Base-by-base conservation (phyloP, 2,329 filamentous ascomycete species). In the Diaporthe caulivora region DNA sequence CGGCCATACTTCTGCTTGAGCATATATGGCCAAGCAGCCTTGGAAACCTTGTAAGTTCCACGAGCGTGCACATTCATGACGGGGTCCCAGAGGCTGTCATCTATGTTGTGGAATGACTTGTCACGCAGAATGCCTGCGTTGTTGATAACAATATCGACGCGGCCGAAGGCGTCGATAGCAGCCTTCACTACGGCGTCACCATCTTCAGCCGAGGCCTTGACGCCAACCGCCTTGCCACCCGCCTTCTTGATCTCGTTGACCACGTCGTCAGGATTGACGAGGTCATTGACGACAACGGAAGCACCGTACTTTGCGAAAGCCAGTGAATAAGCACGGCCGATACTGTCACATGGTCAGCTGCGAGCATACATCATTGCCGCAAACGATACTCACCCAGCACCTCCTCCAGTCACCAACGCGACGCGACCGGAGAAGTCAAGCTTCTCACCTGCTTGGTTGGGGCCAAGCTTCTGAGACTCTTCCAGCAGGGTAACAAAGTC, bases 1-100 rank as follows among this genome's bases (percentile, higher is more conserved):
- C 97, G 95, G 78, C 97, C 97, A 80, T 98, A 99, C 89, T 98
- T 98, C 85, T 99, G 97, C 90, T 98, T 98, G 69, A 98, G 89
- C 88, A 99, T 94, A 84, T 97, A 94, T 67, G 97, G 97, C 95
- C 96, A 99, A 26, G 97, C 97, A 75, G 97, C 97, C 90, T 98
- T 98, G 81, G 95, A 96, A 77, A 96, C 91, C 87, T 98, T 97
- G 88, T 97, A 99, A 75, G 97, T 99, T 78, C 97, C 96, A 78
- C 94, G 91, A 58, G 98, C 90, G 84, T 99, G 97, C 72, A 98
- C 95, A 79, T 95, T 94, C 85, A 98, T 85, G 79, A 99, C 95
- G 72, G 94, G 90, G 80, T 98, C 92, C 95, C 97, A 99, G 80
- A 95, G 90, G 80, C 91, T 92, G 82, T 99, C 97, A 75, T 95